Evolutionary conservation across 495 filamentous ascomycete species (phyloP).

Genomic region (Halenospora varia): DNA sequence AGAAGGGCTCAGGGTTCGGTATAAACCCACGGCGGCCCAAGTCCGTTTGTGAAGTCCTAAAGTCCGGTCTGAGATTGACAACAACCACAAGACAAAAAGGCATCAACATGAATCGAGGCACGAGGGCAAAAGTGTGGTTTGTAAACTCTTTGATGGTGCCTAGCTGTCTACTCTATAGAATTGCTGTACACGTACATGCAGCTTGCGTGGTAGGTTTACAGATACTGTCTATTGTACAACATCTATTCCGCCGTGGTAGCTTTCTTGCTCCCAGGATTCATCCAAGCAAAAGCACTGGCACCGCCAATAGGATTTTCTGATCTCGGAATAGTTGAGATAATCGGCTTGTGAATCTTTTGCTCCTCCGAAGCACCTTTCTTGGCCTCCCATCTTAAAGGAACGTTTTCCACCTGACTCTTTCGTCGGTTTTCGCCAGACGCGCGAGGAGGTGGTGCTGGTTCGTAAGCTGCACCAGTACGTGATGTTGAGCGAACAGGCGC

Average conservation of each 20-base stretch:
- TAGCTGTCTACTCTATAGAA: too few relatives aligned
- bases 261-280: slow-evolving; percentile 37
- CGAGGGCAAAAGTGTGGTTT: too few relatives aligned
- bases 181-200: too few relatives aligned
- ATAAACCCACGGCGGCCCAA: too few relatives aligned
- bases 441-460: slow-evolving; percentile 32
- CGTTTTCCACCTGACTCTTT: slow-evolving; percentile 24
- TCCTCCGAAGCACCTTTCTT: slow-evolving; percentile 26
- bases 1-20: too few relatives aligned
- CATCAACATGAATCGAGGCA: too few relatives aligned
- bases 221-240: not conserved
- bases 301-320: slow-evolving; percentile 79
- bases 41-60: too few relatives aligned
- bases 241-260: slow-evolving; percentile 20
- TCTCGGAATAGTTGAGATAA: slow-evolving; percentile 33
- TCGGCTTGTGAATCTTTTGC: slow-evolving; percentile 37
- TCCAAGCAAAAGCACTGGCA: slow-evolving; percentile 96
- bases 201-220: too few relatives aligned
- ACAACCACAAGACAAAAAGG: too few relatives aligned
- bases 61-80: too few relatives aligned
- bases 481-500: slow-evolving; percentile 18
- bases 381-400: slow-evolving; percentile 28
- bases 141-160: too few relatives aligned
- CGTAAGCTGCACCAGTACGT: slow-evolving; percentile 43
- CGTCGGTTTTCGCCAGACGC: slow-evolving; percentile 25